Conservation (phyloP, 768 basidiomycete species). For the Pleurotus pulmonarius region DNA sequence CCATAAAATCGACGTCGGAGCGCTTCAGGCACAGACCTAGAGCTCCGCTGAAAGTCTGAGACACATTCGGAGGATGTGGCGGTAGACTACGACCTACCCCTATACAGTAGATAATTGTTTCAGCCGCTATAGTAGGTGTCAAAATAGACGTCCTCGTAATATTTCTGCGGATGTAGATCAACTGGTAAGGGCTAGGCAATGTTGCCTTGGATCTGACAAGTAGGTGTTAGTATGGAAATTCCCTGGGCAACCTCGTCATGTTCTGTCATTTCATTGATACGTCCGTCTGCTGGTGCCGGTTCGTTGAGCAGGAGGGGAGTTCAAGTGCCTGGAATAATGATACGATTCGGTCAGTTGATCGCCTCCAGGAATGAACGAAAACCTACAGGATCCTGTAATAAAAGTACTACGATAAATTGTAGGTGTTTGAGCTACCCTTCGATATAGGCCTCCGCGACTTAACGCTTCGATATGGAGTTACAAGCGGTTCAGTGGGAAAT, state of each 20-base stretch:
- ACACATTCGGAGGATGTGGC: constrained; percentile 2
- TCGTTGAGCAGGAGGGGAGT: background rate
- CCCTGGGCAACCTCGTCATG: background rate
- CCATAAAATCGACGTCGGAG: background rate
- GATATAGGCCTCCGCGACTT: too few species aligned
- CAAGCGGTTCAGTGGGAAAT: too few species aligned
- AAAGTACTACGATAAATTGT: too few species aligned
- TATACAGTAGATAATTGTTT: background rate
- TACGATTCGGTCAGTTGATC: background rate
- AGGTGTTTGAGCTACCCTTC: too few species aligned
- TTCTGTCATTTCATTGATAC: background rate
- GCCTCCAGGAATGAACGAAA: too few species aligned
- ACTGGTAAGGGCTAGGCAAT: constrained; percentile 2
- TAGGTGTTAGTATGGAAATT: constrained; percentile 1
- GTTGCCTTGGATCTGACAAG: constrained; percentile 5
- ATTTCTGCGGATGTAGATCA: constrained; percentile 4
- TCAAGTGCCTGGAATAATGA: constrained; percentile 1
- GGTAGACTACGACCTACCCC: background rate
- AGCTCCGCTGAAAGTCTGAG: constrained; percentile 4
- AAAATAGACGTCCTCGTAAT: constrained; percentile 4
- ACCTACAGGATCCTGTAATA: too few species aligned
- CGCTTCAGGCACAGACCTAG: constrained; percentile 3
- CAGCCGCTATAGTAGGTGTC: constrained; percentile 5
- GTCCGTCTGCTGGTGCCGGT: background rate
- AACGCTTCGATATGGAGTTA: too few species aligned